phyloP scores from a whole-genome alignment of 306 rosid genomes.

The Glycine soja region DNA sequence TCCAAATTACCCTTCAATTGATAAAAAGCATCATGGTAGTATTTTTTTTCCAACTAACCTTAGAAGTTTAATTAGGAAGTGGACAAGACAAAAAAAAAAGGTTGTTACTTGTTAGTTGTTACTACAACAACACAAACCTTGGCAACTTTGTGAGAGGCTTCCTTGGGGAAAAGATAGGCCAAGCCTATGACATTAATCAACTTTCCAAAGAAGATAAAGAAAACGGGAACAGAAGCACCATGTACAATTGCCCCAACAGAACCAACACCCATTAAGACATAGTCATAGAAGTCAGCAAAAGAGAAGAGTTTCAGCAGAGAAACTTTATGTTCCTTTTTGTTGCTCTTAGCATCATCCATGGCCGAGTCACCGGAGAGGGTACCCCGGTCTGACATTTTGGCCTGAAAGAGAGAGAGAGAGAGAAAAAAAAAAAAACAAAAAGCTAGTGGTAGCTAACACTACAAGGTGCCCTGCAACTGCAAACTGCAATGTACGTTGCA shows the following conservation, averaged over 20 bases:
- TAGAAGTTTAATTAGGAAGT: too few species aligned
- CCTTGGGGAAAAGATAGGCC: slow-evolving; percentile 89
- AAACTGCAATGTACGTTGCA: slow-evolving; percentile 28
- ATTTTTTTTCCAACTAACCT: background rate
- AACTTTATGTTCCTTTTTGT: slow-evolving; percentile 59
- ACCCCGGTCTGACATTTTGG: slow-evolving; percentile 53
- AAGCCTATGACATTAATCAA: slow-evolving; percentile 85
- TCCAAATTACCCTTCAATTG: background rate
- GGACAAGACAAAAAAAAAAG: background rate
- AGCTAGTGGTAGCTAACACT: background rate
- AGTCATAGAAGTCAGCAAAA: slow-evolving; percentile 86
- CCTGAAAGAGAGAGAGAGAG: slow-evolving; percentile 20
- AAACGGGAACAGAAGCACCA: slow-evolving; percentile 95
- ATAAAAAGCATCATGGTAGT: background rate
- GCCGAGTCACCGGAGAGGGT: slow-evolving; percentile 48
- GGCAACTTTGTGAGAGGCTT: slow-evolving; percentile 93
- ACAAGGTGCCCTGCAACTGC: slow-evolving; percentile 24
- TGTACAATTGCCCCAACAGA: slow-evolving; percentile 87
- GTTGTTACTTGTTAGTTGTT: background rate
- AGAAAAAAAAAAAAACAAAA: background rate
- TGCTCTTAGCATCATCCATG: slow-evolving; percentile 16
- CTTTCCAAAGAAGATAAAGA: slow-evolving; percentile 91
- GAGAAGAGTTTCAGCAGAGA: slow-evolving; percentile 70
- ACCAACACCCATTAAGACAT: slow-evolving; percentile 70
- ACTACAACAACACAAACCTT: slow-evolving; percentile 57